Evolutionary conservation across 306 rosid species (phyloP), one percentile per base, ranked within the genome.

Genomic region (Vicia villosa): DNA sequence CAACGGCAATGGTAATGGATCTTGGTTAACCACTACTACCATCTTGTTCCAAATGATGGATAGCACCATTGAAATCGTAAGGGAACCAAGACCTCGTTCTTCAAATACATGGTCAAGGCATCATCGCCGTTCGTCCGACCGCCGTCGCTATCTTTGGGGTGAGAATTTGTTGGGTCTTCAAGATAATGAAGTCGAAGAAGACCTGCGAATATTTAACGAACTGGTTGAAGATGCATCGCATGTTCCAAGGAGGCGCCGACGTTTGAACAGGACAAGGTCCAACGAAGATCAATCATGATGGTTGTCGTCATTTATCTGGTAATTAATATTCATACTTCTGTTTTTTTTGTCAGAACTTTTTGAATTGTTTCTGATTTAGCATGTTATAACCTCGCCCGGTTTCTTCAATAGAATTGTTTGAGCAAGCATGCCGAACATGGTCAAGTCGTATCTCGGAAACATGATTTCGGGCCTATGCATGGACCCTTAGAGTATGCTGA

Each of bases 11-110:
- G 79, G 68, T 38, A 82, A 82, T 66, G 86, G 84, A 2, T 84
- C 92, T n/a, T 86, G 85, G 95, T 76, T 86, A 89, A 79, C 94
- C 30, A 82, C 91, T 54, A 79, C 91, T 47, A 69, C 90, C 64
- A 79, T 92, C 74, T 74, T 87, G 72, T 89, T 89, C 77, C 97
- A 92, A 74, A 86, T 92, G 96, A 80, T 89, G 76, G 92, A 90
- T 56, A 70, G 32, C 28, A 84, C 95, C 24, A 67, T 81, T 55
- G 96, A 86, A 49, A 78, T 73, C 74, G 84, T 54, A 24, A 69
- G 86, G 72, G 95, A 89, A 46, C 79, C 95, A 55, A 87, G 97
- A 77, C 83, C 86, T 26, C 86, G 80, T 13, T 79, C 89, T 10
- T 79, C 89, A 22, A 89, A 80, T 78, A 85, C 81, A 46, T 92